phyloP scores from a whole-genome alignment of 1,139 yeast genomes.

The Candida tunisiensis region DNA sequence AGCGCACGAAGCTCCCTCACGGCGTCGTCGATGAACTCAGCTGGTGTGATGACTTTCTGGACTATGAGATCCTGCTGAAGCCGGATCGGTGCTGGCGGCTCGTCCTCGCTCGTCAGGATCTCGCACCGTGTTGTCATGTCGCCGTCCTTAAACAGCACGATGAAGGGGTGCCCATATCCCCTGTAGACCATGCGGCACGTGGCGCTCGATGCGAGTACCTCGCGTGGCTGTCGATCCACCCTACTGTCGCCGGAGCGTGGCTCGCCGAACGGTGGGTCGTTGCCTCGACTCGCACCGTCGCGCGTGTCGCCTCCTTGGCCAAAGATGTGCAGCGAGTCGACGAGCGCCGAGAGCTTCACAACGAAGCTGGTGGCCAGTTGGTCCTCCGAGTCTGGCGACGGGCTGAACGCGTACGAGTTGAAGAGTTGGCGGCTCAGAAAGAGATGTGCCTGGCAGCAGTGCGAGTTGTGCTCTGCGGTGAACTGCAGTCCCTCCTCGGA shows the following conservation, averaged over 20 bases:
- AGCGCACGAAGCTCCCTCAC: conserved; percentile 51
- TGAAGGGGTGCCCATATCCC: conserved; percentile 49
- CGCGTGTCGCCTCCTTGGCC: conserved; percentile 1
- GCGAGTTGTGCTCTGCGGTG: conserved; percentile 11
- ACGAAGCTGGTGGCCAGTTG: conserved; percentile 5
- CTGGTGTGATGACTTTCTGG: conserved; percentile 50
- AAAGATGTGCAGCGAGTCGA: conserved; percentile 14
- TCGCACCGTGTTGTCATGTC: conserved; percentile 56
- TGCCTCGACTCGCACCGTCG: background rate
- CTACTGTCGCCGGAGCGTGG: too few relatives aligned
- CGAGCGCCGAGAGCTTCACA: conserved; percentile 11
- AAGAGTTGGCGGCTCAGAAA: conserved; percentile 10
- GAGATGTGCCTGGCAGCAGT: conserved; percentile 13
- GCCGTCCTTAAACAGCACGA: conserved; percentile 45
- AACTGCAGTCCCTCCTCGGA: conserved; percentile 14
- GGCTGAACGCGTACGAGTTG: conserved; percentile 9
- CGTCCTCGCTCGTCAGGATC: conserved; percentile 32
- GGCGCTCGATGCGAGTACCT: conserved; percentile 1
- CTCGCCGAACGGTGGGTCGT: too few relatives aligned
- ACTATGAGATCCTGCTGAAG: conserved; percentile 31
- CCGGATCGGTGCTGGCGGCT: conserved; percentile 8
- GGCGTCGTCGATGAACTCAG: conserved; percentile 47
- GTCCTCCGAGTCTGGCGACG: conserved; percentile 4
- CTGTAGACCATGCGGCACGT: conserved; percentile 23
- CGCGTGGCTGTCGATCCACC: too few relatives aligned